A percentile compares a stretch with the other conserved stretches of the same genome.
Evolutionary conservation across 352 stramenopile genomes (phyloP).

Genomic region (Thalassiosira exigua): DNA sequence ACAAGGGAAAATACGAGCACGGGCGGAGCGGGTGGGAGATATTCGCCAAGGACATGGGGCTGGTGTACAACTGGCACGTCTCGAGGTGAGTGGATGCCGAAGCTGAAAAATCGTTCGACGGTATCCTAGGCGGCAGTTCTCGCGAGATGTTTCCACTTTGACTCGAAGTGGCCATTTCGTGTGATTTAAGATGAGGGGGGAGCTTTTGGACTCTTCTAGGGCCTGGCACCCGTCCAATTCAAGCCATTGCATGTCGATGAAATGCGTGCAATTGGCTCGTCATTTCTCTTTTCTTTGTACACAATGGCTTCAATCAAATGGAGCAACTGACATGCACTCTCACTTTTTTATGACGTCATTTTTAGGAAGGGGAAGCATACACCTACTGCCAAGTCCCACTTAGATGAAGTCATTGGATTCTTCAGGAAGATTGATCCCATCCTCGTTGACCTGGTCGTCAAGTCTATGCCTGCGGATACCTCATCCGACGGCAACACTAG

Average conservation of each 20-base stretch:
- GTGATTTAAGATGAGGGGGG: no score
- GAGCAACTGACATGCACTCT: slow-evolving; percentile 22
- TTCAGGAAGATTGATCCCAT: slow-evolving; percentile 70
- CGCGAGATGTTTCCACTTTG: no score
- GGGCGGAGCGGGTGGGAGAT: slow-evolving; percentile 77
- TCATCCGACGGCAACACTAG: slow-evolving; percentile 25
- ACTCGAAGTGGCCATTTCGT: no score
- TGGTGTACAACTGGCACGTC: slow-evolving; percentile 82
- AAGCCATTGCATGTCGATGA: no score
- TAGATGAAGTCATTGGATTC: slow-evolving; percentile 66
- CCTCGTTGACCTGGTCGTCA: slow-evolving; percentile 42
- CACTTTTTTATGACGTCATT: slow-evolving; percentile 20
- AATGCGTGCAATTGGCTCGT: no score
- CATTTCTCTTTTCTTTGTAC: no score
- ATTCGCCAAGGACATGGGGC: slow-evolving; percentile 79
- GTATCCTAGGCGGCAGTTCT: slow-evolving; percentile 16
- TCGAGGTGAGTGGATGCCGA: slow-evolving; percentile 50
- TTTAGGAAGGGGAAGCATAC: slow-evolving; percentile 77
- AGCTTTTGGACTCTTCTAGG: no score
- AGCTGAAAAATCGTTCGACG: slow-evolving; percentile 21
- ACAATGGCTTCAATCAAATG: no score
- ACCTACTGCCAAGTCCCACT: slow-evolving; percentile 60
- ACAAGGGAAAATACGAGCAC: slow-evolving; percentile 69
- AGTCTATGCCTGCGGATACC: slow-evolving; percentile 39
- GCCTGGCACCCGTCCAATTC: no score